A percentile compares a stretch with the other conserved stretches of the same genome.
Evolutionary conservation across 2,329 filamentous ascomycete species (phyloP).

Genomic region (Cercospora berteroae): DNA sequence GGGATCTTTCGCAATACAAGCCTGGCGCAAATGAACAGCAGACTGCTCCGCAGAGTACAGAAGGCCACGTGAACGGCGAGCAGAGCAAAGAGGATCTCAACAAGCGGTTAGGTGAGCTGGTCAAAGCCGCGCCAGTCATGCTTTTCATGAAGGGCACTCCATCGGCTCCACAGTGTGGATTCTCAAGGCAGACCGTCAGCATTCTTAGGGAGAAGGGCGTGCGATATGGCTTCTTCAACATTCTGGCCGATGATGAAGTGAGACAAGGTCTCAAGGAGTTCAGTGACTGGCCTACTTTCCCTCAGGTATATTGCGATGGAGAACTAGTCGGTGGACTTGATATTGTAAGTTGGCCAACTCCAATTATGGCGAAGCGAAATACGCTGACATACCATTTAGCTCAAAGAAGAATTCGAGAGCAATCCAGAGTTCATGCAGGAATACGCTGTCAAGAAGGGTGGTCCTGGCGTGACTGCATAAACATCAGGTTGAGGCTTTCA

Average conservation of each 20-base stretch:
- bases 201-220: conserved; percentile 85
- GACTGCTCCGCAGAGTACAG: conserved; percentile 49
- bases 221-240: conserved; percentile 99
- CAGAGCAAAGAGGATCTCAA: conserved; percentile 79
- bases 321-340: conserved; percentile 91
- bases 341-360: conserved; percentile 66
- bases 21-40: conserved; percentile 44
- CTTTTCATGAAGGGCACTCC: conserved; percentile 98
- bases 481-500: not conserved
- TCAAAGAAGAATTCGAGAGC: conserved; percentile 88
- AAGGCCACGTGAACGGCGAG: conserved; percentile 38
- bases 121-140: conserved; percentile 96
- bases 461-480: conserved; percentile 6
- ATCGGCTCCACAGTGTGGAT: conserved; percentile 82
- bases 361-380: not conserved
- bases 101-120: conserved; percentile 75
- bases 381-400: conserved; percentile 50
- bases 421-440: conserved; percentile 78
- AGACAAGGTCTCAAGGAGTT: conserved; percentile 94
- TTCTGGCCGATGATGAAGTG: conserved; percentile 94
- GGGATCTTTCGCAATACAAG: conserved; percentile 45
- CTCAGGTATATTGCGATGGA: conserved; percentile 87
- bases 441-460: conserved; percentile 53
- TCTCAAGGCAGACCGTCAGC: conserved; percentile 83
- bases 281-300: conserved; percentile 98